These are phyloP conservation scores for Suhomyces guaymorum DNA, from an alignment of 1,139 yeast genomes.

Conservation along the genomic window DNA sequence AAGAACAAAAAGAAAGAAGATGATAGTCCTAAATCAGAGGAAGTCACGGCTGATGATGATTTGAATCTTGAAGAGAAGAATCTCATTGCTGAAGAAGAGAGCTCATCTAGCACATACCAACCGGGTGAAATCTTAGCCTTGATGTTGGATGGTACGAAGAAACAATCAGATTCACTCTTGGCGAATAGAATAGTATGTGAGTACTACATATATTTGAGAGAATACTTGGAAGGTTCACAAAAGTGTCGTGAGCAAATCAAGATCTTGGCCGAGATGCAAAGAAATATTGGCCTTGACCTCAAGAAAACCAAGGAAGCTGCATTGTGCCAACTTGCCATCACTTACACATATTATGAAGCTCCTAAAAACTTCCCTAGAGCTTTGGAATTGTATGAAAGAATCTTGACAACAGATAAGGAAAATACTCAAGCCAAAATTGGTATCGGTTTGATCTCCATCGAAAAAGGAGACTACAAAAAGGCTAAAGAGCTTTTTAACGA, in stretches of 20 bases:
- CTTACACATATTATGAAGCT: conserved; percentile 82
- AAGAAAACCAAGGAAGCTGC: conserved; percentile 58
- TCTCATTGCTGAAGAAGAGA: conserved; percentile 15
- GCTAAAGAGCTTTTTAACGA: conserved; percentile 56
- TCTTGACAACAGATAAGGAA: conserved; percentile 50
- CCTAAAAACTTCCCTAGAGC: conserved; percentile 87
- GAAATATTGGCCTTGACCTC: conserved; percentile 50
- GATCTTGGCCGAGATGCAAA: conserved; percentile 50
- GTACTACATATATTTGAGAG: conserved; percentile 60
- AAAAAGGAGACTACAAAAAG: conserved; percentile 54
- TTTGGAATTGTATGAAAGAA: conserved; percentile 63
- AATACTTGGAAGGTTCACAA: conserved; percentile 63
- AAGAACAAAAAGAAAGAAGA: conserved; percentile 1
- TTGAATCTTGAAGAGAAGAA: conserved; percentile 11
- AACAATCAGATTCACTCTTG: conserved; percentile 51
- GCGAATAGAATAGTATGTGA: conserved; percentile 66
- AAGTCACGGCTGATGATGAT: conserved; percentile 1
- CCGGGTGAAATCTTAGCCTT: conserved; percentile 57
- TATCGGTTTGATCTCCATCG: conserved; percentile 74
- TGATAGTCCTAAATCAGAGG: too few species aligned
- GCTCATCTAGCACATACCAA: conserved; percentile 26
- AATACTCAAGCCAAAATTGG: conserved; percentile 73
- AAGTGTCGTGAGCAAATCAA: conserved; percentile 63
- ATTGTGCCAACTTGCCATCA: conserved; percentile 67
- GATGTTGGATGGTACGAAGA: conserved; percentile 55